Base-by-base conservation (phyloP, 805 yeast genomes). In the Candida montana region DNA sequence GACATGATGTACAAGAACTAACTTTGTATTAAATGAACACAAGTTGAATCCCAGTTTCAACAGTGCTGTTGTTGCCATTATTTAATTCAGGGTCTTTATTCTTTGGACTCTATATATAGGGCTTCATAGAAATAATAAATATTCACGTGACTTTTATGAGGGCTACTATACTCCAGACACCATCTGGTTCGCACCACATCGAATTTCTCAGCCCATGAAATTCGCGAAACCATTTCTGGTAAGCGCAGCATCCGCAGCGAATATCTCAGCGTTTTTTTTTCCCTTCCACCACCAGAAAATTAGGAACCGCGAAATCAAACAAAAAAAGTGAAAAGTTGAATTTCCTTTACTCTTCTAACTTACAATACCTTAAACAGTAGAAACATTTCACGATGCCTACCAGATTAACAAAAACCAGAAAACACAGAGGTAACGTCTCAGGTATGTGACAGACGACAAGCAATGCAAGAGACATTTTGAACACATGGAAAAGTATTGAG, bases 381-480 rank as follows among this genome's bases (percentile, higher is more conserved):
- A 51, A 51, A 36, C 42, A 47, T 49, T 47, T 34, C 56, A 73
- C 70, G 71, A 90, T 90, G 98, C 98, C 98, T 74, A 86, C 97
- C 82, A 89, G 98, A 87, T 83, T 87, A 71, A 85, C 95, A 69
- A 90, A 93, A 77, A 93, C 98, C 77, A 89, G 99, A 86, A 93
- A 93, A 82, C 96, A 88, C 85, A 89, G 99, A 86, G 99, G 99
- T 79, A 83, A 93, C 95, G 98, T 93, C 75, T 87, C 97, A 71
- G 95, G 95, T 86, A 85, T 79, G 95, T 80, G 63, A 42, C 34
- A 10, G 9, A 13, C 7, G 17, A 36, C 24, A 37, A 5, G 17
- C 17, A 20, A 21, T n/a, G n/a, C n/a, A n/a, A n/a, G n/a, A n/a
- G n/a, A n/a, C n/a, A n/a, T n/a, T n/a, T n/a, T n/a, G n/a, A n/a